Evolutionary conservation across 2,329 filamentous ascomycete species (phyloP).

Genomic region (Aspergillus ustus): DNA sequence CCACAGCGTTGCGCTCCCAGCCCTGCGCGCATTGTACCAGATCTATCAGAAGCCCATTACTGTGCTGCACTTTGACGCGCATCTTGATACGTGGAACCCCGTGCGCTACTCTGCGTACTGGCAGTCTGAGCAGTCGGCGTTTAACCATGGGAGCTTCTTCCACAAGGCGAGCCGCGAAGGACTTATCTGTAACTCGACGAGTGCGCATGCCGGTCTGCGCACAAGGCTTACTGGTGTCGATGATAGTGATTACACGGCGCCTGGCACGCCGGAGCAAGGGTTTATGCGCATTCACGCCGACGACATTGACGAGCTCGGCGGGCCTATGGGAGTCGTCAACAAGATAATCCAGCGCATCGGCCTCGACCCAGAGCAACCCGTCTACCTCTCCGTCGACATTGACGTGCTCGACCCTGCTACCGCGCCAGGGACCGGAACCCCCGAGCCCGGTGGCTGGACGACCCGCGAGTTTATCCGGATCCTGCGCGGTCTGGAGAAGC

Average conservation of each 20-base stretch:
- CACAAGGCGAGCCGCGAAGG: conserved; percentile 84
- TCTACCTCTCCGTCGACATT: conserved; percentile 82
- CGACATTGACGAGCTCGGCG: conserved; percentile 82
- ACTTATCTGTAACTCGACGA: conserved; percentile 72
- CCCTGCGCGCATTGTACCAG: conserved; percentile 67
- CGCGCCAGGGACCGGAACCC: conserved; percentile 79
- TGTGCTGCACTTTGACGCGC: conserved; percentile 77
- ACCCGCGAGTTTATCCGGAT: conserved; percentile 85
- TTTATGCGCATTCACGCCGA: conserved; percentile 82
- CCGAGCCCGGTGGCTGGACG: conserved; percentile 90
- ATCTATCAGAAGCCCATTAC: conserved; percentile 67
- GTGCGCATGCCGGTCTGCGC: conserved; percentile 81
- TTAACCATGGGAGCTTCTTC: conserved; percentile 92
- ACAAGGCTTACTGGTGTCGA: conserved; percentile 72
- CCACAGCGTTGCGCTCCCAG: conserved; percentile 72
- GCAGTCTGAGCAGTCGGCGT: conserved; percentile 70
- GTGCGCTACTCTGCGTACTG: conserved; percentile 77
- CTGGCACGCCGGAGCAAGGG: conserved; percentile 69
- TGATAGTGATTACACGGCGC: conserved; percentile 69
- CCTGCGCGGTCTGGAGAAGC: conserved; percentile 74
- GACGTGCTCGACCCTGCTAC: conserved; percentile 77
- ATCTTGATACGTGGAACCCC: conserved; percentile 86
- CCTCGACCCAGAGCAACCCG: conserved; percentile 66
- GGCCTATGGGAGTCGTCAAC: conserved; percentile 67
- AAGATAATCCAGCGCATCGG: conserved; percentile 74